Percentiles rank a stretch among this genome's conserved stretches.
Evolutionary conservation across 2,329 filamentous ascomycete genomes (phyloP).

Genomic region (Fusarium sulawesiense): DNA sequence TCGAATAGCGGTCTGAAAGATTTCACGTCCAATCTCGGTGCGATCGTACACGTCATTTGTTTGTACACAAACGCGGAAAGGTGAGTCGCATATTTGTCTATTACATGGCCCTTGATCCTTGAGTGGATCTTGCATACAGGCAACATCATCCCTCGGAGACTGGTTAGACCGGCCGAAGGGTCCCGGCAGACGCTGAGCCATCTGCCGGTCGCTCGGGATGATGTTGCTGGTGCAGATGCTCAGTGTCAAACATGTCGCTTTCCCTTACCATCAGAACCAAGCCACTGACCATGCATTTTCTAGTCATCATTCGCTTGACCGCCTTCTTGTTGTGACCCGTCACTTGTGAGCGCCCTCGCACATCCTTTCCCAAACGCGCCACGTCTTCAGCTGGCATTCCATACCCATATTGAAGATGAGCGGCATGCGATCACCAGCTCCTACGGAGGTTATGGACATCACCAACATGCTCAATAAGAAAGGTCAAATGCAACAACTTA

Average conservation of each 20-base stretch:
- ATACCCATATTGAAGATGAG: conserved; percentile 45
- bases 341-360: conserved; percentile 39
- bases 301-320: conserved; percentile 42
- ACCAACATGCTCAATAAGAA: conserved; percentile 65
- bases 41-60: conserved; percentile 40
- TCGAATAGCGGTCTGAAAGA: conserved; percentile 34
- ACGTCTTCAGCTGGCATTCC: conserved; percentile 33
- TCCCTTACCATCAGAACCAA: neutral
- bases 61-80: conserved; percentile 38
- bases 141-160: conserved; percentile 6
- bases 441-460: conserved; percentile 64
- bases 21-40: conserved; percentile 26
- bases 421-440: conserved; percentile 58
- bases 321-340: conserved; percentile 43
- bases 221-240: conserved; percentile 7
- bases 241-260: conserved; percentile 10
- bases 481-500: conserved; percentile 53
- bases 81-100: conserved; percentile 36
- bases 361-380: conserved; percentile 37
- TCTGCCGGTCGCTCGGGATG: conserved; percentile 13
- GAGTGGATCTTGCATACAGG: conserved; percentile 25
- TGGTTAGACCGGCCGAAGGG: conserved; percentile 13
- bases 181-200: conserved; percentile 16
- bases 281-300: conserved; percentile 34
- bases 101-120: conserved; percentile 11